A percentile compares a stretch with the other conserved stretches of the same genome.
phyloP scores from a whole-genome alignment of 768 basidiomycete genomes.

The Russula griseocarnosa region DNA sequence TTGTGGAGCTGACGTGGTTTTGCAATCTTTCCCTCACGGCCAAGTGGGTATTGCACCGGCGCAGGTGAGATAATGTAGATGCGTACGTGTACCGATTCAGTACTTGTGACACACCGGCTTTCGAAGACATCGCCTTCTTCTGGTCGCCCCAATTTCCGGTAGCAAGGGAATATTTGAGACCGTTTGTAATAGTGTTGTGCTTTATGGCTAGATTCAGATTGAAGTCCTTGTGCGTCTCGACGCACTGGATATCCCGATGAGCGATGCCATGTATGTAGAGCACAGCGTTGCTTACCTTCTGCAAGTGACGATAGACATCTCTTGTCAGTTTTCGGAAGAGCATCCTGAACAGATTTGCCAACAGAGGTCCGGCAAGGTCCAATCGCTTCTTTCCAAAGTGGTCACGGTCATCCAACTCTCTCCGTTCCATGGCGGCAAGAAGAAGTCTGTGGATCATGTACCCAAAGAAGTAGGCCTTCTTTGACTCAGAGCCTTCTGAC shows the following conservation, averaged over 20 bases:
- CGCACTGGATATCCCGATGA: conserved; percentile 57
- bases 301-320: conserved; percentile 94
- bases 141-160: conserved; percentile 99
- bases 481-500: conserved; percentile 92
- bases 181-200: conserved; percentile 96
- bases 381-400: conserved; percentile 98
- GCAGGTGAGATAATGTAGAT: conserved; percentile 94
- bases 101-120: conserved; percentile 98
- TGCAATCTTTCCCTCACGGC: conserved; percentile 97
- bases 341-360: conserved; percentile 98
- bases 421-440: conserved; percentile 86
- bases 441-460: conserved; percentile 98
- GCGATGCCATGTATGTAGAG: not conserved
- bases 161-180: conserved; percentile 94
- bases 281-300: conserved; percentile 62
- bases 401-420: conserved; percentile 98
- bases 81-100: conserved; percentile 98
- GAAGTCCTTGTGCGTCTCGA: conserved; percentile 94
- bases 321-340: conserved; percentile 94
- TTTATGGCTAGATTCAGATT: conserved; percentile 88
- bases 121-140: conserved; percentile 96
- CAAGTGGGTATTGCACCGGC: conserved; percentile 98
- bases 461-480: conserved; percentile 99
- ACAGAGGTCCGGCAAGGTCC: conserved; percentile 90
- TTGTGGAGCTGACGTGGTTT: conserved; percentile 99